These are phyloP conservation scores for Xenoacremonium recifei DNA, from an alignment of 2,329 filamentous ascomycete genomes.

Conservation along the genomic window DNA sequence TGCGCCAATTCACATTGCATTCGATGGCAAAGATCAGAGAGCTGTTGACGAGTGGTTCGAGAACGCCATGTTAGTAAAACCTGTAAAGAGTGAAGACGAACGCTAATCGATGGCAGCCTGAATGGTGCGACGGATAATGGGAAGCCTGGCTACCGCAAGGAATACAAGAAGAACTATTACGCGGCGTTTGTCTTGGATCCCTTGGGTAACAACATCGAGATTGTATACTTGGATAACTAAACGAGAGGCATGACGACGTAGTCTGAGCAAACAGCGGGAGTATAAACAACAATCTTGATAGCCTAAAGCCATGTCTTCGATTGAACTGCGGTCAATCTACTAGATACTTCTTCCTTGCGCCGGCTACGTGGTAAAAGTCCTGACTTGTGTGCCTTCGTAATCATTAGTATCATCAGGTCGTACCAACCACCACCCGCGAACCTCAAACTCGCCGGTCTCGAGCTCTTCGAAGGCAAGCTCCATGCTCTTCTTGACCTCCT, in stretches of 20 bases:
- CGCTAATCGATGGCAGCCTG: conserved; percentile 25
- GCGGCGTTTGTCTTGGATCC: conserved; percentile 50
- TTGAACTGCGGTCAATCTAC: no score
- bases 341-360: no score
- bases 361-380: no score
- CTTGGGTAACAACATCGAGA: conserved; percentile 52
- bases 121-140: conserved; percentile 49
- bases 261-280: neutral
- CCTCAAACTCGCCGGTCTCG: conserved; percentile 4
- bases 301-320: no score
- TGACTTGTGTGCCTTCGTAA: no score
- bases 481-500: conserved; percentile 15
- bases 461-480: conserved; percentile 9
- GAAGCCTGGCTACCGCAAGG: conserved; percentile 40
- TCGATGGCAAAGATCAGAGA: conserved; percentile 13
- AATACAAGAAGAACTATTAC: conserved; percentile 49
- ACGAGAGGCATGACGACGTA: neutral
- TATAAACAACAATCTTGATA: no score
- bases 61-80: conserved; percentile 20
- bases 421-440: conserved; percentile 21
- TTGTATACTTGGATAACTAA: conserved; percentile 33
- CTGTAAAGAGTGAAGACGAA: neutral
- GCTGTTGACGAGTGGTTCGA: conserved; percentile 25
- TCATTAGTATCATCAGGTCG: conserved; percentile 13
- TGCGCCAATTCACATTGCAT: conserved; percentile 22